Evolutionary conservation across 768 basidiomycete species (phyloP).

Genomic region (Tremella fuciformis): DNA sequence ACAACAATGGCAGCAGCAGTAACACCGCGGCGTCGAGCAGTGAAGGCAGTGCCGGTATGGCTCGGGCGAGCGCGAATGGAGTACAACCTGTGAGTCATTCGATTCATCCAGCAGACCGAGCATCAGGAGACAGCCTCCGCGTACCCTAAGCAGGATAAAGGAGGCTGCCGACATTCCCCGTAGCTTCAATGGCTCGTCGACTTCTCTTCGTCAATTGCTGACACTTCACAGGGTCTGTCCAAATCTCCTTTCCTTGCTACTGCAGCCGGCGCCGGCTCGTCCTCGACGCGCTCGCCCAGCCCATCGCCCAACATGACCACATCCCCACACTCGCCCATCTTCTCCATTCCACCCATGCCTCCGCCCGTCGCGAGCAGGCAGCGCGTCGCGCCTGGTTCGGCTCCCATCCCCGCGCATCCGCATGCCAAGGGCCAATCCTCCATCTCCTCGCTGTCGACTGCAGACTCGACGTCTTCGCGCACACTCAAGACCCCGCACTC

Average conservation of each 20-base stretch:
- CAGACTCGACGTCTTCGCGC: conserved; percentile 37
- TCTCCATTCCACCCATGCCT: conserved; percentile 18
- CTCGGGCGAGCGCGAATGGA: no score
- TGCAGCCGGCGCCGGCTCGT: neutral
- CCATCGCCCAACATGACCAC: neutral
- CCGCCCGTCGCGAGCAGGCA: conserved; percentile 8
- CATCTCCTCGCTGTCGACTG: conserved; percentile 27
- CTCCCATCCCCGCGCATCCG: conserved; percentile 6
- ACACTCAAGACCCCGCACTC: conserved; percentile 42
- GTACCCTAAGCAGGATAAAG: no score
- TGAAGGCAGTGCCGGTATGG: no score
- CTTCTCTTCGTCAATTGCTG: neutral
- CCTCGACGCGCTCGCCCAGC: conserved; percentile 3
- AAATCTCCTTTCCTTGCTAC: conserved; percentile 12
- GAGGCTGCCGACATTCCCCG: no score
- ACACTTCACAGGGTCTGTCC: neutral
- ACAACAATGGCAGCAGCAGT: no score
- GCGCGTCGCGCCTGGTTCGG: neutral
- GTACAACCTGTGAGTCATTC: no score
- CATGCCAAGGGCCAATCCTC: neutral
- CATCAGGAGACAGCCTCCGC: no score
- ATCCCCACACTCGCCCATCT: conserved; percentile 20
- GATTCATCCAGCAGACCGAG: no score
- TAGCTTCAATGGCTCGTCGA: neutral
- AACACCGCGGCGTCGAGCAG: no score